Conservation (phyloP, 202 grass and related monocot genomes). For the Carex sylvatica region DNA sequence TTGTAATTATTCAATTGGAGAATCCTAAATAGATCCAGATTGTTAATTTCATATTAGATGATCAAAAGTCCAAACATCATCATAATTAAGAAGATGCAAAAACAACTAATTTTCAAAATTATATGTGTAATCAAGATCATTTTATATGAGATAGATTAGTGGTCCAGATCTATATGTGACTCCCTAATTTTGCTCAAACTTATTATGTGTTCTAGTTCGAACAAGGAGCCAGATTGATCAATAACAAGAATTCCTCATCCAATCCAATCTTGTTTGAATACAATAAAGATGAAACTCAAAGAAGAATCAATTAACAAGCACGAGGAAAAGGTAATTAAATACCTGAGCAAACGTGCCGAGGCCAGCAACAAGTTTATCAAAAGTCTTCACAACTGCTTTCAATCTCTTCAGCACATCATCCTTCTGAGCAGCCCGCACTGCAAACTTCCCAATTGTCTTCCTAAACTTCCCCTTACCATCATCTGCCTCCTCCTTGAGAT, state of each 20-base stretch:
- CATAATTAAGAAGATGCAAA: neutral
- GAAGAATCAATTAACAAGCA: too few species aligned
- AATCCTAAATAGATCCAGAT: neutral
- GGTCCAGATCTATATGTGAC: too few species aligned
- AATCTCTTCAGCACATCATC: neutral
- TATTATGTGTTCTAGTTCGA: neutral
- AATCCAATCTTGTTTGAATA: neutral
- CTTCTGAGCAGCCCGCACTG: neutral
- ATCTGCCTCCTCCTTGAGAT: too few species aligned
- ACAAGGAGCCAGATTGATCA: neutral
- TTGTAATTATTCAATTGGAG: neutral
- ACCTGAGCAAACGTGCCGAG: neutral
- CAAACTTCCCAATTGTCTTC: neutral
- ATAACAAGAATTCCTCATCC: neutral
- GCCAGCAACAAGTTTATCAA: neutral
- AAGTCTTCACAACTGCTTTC: neutral
- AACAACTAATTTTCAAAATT: too few species aligned
- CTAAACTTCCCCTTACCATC: too few species aligned
- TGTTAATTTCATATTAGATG: neutral
- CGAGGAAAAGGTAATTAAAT: neutral
- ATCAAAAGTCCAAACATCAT: neutral
- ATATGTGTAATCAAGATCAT: neutral
- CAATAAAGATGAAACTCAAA: neutral
- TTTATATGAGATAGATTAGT: too few species aligned
- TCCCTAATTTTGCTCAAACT: neutral